phyloP scores from a whole-genome alignment of 352 stramenopile genomes.

The Pythium sp. region DNA sequence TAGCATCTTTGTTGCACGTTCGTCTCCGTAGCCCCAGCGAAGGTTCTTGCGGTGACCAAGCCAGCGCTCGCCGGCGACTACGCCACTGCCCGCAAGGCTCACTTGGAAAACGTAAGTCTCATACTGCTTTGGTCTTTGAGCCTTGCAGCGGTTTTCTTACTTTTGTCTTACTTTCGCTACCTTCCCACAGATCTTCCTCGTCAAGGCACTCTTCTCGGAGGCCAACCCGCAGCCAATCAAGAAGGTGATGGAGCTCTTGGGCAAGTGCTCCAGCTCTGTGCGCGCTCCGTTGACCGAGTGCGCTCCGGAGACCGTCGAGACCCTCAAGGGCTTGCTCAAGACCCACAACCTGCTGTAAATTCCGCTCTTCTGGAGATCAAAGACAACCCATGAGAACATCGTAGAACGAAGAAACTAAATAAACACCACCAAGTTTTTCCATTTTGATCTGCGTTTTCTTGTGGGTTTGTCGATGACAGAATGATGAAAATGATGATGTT shows the following conservation, averaged over 20 bases:
- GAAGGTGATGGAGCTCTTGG: slow-evolving; percentile 85
- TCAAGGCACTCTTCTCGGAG: slow-evolving; percentile 90
- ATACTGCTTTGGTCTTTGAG: not conserved
- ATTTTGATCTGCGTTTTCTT: not conserved
- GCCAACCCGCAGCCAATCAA: slow-evolving; percentile 92
- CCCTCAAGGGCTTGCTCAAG: slow-evolving; percentile 63
- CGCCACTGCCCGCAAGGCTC: slow-evolving; percentile 67
- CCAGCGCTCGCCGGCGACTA: slow-evolving; percentile 83
- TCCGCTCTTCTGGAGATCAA: slow-evolving; percentile 7
- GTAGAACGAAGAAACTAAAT: slow-evolving; percentile 4
- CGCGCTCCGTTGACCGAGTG: slow-evolving; percentile 77
- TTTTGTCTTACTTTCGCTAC: no score
- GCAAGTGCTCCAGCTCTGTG: slow-evolving; percentile 78
- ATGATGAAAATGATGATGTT: not conserved
- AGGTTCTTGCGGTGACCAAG: slow-evolving; percentile 82
- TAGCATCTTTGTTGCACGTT: not conserved
- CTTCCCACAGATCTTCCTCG: slow-evolving; percentile 70
- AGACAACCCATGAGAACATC: slow-evolving; percentile 3
- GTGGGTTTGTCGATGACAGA: not conserved
- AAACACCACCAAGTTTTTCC: slow-evolving; percentile 17
- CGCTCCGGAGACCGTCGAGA: slow-evolving; percentile 59
- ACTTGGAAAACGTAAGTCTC: slow-evolving; percentile 76
- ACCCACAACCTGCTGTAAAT: slow-evolving; percentile 72
- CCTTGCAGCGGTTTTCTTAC: not conserved
- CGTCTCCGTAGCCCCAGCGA: slow-evolving; percentile 57